These are phyloP conservation scores for Starmerella sirachaensis DNA, from an alignment of 805 yeast genomes.

Conservation along the genomic window DNA sequence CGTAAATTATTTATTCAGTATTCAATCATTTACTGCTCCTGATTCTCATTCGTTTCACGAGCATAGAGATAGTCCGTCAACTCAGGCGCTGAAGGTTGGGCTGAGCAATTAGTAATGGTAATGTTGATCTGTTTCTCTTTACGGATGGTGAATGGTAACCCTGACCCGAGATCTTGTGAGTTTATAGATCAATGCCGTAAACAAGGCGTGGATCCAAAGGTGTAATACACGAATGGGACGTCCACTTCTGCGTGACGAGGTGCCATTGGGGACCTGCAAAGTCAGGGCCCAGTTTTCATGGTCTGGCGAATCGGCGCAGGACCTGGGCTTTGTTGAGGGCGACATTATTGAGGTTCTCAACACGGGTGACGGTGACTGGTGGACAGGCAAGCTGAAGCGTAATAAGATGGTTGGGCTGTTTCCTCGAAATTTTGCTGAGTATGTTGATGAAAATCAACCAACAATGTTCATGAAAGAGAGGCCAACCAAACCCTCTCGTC, in stretches of 20 bases:
- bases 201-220: no score
- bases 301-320: constrained; percentile 85
- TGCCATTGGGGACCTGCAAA: constrained; percentile 43
- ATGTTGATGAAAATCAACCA: constrained; percentile 29
- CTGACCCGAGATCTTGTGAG: no score
- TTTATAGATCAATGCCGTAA: no score
- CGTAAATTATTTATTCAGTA: constrained; percentile 8
- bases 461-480: constrained; percentile 12
- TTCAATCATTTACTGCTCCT: background rate
- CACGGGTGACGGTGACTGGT: constrained; percentile 81
- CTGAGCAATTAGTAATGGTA: no score
- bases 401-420: constrained; percentile 76
- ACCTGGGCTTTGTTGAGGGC: constrained; percentile 87
- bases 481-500: background rate
- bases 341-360: constrained; percentile 76
- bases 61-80: no score
- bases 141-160: no score
- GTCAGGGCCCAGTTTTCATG: constrained; percentile 80
- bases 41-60: no score
- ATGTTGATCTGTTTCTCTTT: no score
- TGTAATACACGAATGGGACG: no score
- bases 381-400: constrained; percentile 71
- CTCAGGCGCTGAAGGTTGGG: no score
- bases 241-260: constrained; percentile 15
- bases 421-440: constrained; percentile 73